Base-by-base conservation (phyloP, 2,329 filamentous ascomycete species). In the Cladosporium colombiae region DNA sequence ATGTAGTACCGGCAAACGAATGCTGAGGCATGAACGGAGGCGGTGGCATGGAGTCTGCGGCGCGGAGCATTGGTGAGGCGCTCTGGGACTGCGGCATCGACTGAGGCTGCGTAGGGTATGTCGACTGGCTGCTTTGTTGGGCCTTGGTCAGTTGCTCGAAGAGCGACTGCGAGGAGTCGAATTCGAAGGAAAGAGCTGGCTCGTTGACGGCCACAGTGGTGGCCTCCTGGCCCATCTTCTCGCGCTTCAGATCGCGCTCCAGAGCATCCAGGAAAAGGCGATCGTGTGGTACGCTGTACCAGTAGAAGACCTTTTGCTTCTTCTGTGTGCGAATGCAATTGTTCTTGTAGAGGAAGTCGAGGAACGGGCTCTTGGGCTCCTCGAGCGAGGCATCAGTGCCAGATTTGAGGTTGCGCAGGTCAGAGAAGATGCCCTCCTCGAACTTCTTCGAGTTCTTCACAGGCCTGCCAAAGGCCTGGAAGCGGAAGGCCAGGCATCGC, bases 391-490 rank as follows among this genome's bases (percentile, higher is more conserved):
- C 95, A 83, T 99, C 95, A 74, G 94, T 98, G 70, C 95, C 95
- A 27, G 95, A 96, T 82, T 99, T 99, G 72, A 99, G 86, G 79
- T 99, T 99, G 80, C 95, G 91, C 78, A 99, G 84, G 78, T 99
- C 95, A 52, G 95, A 99, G 81, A 99, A 99, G 81, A 99, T 98
- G 73, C 95, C 95, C 81, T 99, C 95, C 81, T 99, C 95, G 77
- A 99, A 99, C 81, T 99, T 99, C 84, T 99, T 99, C 49, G 94
- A 96, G 84, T 99, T 99, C 86, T 97, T 98, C 68, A 99, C 95
- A 0, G 95, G 95, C 65, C 95, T 92, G 74, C 95, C 95, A 77
- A 99, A 99, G 61, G 95, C 95, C 83, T 98, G 95, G 82, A 99
- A 99, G 77, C 95, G 87, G 83, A 99, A 99, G 8, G 95, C 96